A percentile compares a stretch with the other conserved stretches of the same genome.
Conservation (phyloP, 345 rosid genomes). For the Gossypium thurberi region DNA sequence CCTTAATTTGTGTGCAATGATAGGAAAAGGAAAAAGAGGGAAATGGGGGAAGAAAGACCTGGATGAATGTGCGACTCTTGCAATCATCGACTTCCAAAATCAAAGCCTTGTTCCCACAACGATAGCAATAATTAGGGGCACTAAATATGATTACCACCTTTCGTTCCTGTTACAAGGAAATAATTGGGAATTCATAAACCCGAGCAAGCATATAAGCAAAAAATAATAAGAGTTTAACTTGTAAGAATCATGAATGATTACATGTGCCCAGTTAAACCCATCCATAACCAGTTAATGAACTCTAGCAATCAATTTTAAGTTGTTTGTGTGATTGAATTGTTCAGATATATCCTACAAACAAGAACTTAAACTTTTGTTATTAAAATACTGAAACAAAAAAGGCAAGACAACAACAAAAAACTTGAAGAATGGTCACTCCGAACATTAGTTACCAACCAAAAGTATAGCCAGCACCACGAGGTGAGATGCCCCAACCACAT, state of each 20-base stretch:
- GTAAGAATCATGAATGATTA: conserved; percentile 22
- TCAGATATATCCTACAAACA: conserved; percentile 78
- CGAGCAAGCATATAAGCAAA: not conserved
- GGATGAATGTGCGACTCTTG: conserved; percentile 83
- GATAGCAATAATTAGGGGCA: conserved; percentile 97
- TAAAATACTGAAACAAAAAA: not conserved
- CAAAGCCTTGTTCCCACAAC: conserved; percentile 99
- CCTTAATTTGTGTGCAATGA: not conserved
- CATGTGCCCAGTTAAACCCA: conserved; percentile 98
- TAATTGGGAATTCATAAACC: conserved; percentile 6
- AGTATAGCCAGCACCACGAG: conserved; percentile 97
- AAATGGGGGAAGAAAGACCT: conserved; percentile 40
- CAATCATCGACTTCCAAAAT: conserved; percentile 95
- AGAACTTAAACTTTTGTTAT: conserved; percentile 7
- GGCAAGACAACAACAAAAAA: not conserved
- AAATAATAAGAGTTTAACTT: not conserved
- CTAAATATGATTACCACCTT: conserved; percentile 97
- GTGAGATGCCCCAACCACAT: conserved; percentile 99
- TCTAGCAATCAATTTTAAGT: conserved; percentile 84
- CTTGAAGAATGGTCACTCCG: not conserved
- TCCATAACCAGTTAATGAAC: conserved; percentile 99
- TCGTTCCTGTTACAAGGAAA: conserved; percentile 66
- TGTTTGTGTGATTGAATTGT: conserved; percentile 90
- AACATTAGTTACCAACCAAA: conserved; percentile 65
- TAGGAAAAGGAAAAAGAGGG: not conserved